Evolutionary conservation across 1,284 basidiomycete species (phyloP).

Genomic region (Ganoderma resinaceum): DNA sequence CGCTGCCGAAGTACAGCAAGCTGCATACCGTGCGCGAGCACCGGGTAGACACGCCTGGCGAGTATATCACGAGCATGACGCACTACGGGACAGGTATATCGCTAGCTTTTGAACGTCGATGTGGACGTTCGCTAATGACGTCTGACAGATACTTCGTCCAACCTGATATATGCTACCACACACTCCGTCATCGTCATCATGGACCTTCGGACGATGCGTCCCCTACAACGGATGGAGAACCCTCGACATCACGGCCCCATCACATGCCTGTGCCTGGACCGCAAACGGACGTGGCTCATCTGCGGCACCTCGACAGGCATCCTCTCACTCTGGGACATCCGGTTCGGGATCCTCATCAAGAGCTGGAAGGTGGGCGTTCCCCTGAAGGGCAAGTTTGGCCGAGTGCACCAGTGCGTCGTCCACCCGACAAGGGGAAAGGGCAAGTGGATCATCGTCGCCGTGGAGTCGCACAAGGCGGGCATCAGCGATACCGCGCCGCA

Average conservation of each 20-base stretch:
- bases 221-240: slow-evolving; percentile 80
- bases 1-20: slow-evolving; percentile 81
- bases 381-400: slow-evolving; percentile 55
- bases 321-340: slow-evolving; percentile 91
- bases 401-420: slow-evolving; percentile 75
- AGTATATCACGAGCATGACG: slow-evolving; percentile 80
- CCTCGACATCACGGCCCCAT: slow-evolving; percentile 89
- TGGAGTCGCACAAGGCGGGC: slow-evolving; percentile 49
- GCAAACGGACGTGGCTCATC: slow-evolving; percentile 86
- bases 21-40: slow-evolving; percentile 82
- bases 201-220: slow-evolving; percentile 87
- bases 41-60: slow-evolving; percentile 69
- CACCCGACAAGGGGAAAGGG: slow-evolving; percentile 90
- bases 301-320: slow-evolving; percentile 88
- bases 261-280: slow-evolving; percentile 84
- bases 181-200: slow-evolving; percentile 81
- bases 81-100: slow-evolving; percentile 75
- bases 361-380: slow-evolving; percentile 84
- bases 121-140: background rate
- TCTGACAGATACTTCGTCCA: slow-evolving; percentile 66
- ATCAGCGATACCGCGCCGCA: slow-evolving; percentile 42
- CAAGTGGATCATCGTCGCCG: slow-evolving; percentile 88
- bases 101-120: slow-evolving; percentile 22
- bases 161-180: slow-evolving; percentile 86
- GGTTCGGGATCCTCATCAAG: slow-evolving; percentile 90